These are phyloP conservation scores for Falciphora oryzae DNA, from an alignment of 2,329 filamentous ascomycete genomes.

Conservation along the genomic window DNA sequence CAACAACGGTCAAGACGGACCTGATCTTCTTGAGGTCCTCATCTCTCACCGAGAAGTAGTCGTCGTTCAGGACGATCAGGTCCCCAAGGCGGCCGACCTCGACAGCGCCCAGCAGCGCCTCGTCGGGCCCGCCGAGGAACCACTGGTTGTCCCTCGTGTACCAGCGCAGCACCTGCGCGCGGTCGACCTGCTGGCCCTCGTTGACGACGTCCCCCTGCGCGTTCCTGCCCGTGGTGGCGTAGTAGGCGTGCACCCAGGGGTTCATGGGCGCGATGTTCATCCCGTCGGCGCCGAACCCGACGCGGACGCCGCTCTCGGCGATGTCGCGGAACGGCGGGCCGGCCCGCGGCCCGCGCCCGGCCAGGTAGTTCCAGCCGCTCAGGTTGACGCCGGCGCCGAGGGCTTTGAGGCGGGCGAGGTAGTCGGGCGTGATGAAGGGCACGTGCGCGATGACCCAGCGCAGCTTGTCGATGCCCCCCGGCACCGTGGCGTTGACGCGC, in stretches of 20 bases:
- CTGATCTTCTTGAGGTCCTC: constrained; percentile 20
- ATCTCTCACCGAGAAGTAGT: constrained; percentile 22
- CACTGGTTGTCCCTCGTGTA: constrained; percentile 24
- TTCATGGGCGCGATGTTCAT: constrained; percentile 25
- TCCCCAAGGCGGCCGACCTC: constrained; percentile 23
- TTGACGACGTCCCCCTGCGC: constrained; percentile 22
- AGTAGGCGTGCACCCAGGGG: constrained; percentile 25
- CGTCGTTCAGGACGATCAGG: constrained; percentile 21
- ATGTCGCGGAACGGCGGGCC: constrained; percentile 25
- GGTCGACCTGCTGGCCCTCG: constrained; percentile 19
- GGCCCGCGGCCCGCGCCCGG: constrained; percentile 17
- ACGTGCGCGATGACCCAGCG: constrained; percentile 25
- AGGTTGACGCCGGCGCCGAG: constrained; percentile 24
- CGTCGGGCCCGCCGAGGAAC: constrained; percentile 24
- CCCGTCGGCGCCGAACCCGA: constrained; percentile 23
- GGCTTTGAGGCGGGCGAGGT: constrained; percentile 19
- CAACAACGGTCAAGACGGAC: constrained; percentile 23
- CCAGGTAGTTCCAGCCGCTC: constrained; percentile 22
- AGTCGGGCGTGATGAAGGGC: constrained; percentile 21
- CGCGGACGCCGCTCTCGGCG: constrained; percentile 22
- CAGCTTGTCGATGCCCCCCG: constrained; percentile 15
- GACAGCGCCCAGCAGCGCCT: constrained; percentile 19
- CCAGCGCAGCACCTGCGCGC: constrained; percentile 18
- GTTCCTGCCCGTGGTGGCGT: constrained; percentile 23
- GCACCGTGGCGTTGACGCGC: constrained; percentile 14